A percentile compares a stretch with the other conserved stretches of the same genome.
Evolutionary conservation across 805 yeast species (phyloP).

Genomic region (Hanseniaspora singularis): DNA sequence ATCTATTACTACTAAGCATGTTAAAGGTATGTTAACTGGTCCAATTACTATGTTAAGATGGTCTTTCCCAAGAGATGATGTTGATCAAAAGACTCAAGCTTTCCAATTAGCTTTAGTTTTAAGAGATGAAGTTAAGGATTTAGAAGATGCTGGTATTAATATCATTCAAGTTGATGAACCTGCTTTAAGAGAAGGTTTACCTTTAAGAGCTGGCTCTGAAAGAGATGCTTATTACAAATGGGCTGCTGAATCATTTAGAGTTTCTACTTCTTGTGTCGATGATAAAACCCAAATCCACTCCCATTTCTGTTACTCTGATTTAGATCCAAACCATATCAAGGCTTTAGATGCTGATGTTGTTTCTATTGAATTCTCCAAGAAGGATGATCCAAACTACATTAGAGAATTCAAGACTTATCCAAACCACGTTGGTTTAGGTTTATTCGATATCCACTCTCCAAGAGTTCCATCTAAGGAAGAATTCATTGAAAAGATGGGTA

Average conservation of each 20-base stretch:
- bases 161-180: constrained; percentile 99
- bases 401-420: constrained; percentile 97
- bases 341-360: constrained; percentile 99
- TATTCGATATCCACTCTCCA: constrained; percentile 98
- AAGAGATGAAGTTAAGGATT: constrained; percentile 96
- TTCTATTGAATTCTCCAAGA: constrained; percentile 98
- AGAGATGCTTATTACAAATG: constrained; percentile 92
- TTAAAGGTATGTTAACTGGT: constrained; percentile 99
- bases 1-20: constrained; percentile 86
- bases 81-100: constrained; percentile 84
- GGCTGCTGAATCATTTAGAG: constrained; percentile 99
- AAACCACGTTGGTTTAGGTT: constrained; percentile 98
- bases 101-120: constrained; percentile 93
- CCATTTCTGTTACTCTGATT: constrained; percentile 99
- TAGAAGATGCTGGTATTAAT: constrained; percentile 95
- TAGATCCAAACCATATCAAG: constrained; percentile 98
- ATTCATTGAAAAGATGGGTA: constrained; percentile 84
- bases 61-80: constrained; percentile 99
- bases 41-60: constrained; percentile 99
- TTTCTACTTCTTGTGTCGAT: constrained; percentile 95
- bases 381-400: constrained; percentile 97
- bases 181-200: constrained; percentile 99
- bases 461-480: constrained; percentile 97
- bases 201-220: constrained; percentile 94
- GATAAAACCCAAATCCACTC: constrained; percentile 97